These are phyloP conservation scores for Euphorbia pulcherrima DNA, from an alignment of 345 rosid species.

Conservation along the genomic window DNA sequence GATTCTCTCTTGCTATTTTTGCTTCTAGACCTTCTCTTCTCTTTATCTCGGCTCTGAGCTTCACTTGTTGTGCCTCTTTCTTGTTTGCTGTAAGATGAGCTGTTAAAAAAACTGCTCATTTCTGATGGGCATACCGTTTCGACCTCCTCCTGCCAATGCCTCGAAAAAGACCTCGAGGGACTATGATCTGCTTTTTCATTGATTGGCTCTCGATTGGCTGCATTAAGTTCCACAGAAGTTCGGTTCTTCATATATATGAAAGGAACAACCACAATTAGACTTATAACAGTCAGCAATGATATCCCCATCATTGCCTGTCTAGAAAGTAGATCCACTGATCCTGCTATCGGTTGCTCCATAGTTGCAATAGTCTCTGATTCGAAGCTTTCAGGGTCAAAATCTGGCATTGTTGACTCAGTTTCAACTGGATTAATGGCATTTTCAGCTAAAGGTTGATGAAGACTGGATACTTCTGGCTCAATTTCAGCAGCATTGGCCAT, in stretches of 20 bases:
- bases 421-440: slow-evolving; percentile 6
- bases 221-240: slow-evolving; percentile 13
- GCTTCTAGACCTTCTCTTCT: slow-evolving; percentile 33
- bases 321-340: slow-evolving; percentile 10
- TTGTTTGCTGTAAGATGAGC: slow-evolving; percentile 30
- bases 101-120: slow-evolving; percentile 53
- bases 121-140: slow-evolving; percentile 49
- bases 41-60: slow-evolving; percentile 47
- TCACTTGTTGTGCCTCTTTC: slow-evolving; percentile 26
- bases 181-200: slow-evolving; percentile 27
- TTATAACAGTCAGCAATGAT: slow-evolving; percentile 26
- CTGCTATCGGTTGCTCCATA: slow-evolving; percentile 17
- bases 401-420: slow-evolving; percentile 7
- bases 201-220: slow-evolving; percentile 19
- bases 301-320: slow-evolving; percentile 11
- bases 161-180: slow-evolving; percentile 27
- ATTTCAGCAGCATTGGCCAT: slow-evolving; percentile 12
- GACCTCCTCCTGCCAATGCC: slow-evolving; percentile 35
- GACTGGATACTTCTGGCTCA: slow-evolving; percentile 10
- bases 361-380: slow-evolving; percentile 14
- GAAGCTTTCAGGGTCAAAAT: slow-evolving; percentile 5
- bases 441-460: slow-evolving; percentile 11
- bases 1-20: slow-evolving; percentile 49
- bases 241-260: slow-evolving; percentile 30
- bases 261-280: slow-evolving; percentile 37